Evolutionary conservation across 257 asterid species (phyloP).

Genomic region (Solanum phureja): DNA sequence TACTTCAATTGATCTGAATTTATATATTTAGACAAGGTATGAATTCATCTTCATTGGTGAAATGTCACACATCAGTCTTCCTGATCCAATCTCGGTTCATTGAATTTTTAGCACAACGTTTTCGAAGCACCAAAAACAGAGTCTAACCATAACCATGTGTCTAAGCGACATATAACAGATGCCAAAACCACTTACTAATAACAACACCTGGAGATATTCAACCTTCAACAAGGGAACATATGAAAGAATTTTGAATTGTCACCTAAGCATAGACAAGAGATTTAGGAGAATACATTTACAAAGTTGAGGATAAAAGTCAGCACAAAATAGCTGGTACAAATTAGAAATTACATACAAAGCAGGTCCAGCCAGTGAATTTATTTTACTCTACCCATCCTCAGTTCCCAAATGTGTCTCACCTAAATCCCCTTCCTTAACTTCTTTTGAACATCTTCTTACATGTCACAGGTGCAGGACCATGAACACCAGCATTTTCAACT

Average conservation of each 20-base stretch:
- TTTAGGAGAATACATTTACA: neutral
- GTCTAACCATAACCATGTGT: neutral
- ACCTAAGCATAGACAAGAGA: neutral
- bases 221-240: neutral
- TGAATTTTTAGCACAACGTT: neutral
- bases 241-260: neutral
- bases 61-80: neutral
- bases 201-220: neutral
- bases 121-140: neutral
- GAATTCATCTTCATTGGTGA: neutral
- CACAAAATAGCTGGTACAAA: neutral
- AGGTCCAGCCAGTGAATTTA: neutral
- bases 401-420: constrained; percentile 2
- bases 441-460: constrained; percentile 5
- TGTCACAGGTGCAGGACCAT: constrained; percentile 5
- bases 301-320: neutral
- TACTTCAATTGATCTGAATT: neutral
- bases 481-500: constrained; percentile 3
- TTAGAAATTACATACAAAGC: neutral
- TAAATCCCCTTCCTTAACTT: neutral
- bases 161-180: neutral
- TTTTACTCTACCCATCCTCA: neutral
- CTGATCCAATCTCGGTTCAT: neutral
- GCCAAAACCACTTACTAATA: neutral
- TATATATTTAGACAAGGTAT: neutral